These are phyloP conservation scores for Metroxylon sagu DNA, from an alignment of 176 grass and related monocot genomes.

Conservation along the genomic window DNA sequence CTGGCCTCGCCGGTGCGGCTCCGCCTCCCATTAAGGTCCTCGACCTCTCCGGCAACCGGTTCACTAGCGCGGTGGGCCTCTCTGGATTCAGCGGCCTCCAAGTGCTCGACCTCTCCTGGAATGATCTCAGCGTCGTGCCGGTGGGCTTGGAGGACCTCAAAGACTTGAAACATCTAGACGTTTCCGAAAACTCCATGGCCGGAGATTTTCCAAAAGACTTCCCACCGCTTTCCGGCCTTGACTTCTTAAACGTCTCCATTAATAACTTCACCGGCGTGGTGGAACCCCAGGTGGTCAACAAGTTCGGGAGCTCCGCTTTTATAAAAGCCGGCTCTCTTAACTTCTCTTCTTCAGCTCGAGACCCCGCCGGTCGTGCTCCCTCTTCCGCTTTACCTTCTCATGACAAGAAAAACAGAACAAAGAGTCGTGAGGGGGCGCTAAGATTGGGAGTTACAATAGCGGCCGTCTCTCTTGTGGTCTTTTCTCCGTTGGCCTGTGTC, in stretches of 20 bases:
- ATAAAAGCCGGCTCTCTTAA: slow-evolving; percentile 32
- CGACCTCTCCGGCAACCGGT: slow-evolving; percentile 43
- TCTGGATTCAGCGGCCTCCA: slow-evolving; percentile 17
- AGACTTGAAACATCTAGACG: slow-evolving; percentile 25
- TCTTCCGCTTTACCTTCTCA: background rate
- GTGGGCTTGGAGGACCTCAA: slow-evolving; percentile 22
- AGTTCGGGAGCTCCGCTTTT: slow-evolving; percentile 54
- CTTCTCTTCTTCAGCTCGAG: slow-evolving; percentile 4
- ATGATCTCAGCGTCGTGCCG: slow-evolving; percentile 25
- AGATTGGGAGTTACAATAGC: slow-evolving; percentile 6
- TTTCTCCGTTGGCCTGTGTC: slow-evolving; percentile 9
- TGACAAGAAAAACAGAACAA: background rate
- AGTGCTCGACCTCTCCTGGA: slow-evolving; percentile 40
- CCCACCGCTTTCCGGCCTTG: slow-evolving; percentile 29
- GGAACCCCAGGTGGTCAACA: slow-evolving; percentile 3
- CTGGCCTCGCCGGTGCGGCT: background rate
- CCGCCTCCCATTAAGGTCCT: slow-evolving; percentile 16
- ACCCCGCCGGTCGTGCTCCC: slow-evolving; percentile 5
- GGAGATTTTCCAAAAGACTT: slow-evolving; percentile 47
- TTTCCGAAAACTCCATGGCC: slow-evolving; percentile 46
- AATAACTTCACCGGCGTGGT: slow-evolving; percentile 68
- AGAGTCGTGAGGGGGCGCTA: slow-evolving; percentile 8
- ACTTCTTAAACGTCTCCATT: slow-evolving; percentile 52
- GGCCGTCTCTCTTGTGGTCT: slow-evolving; percentile 3
- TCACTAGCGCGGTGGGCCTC: slow-evolving; percentile 30